Evolutionary conservation across 306 rosid genomes (phyloP), one percentile per base, ranked within the genome.

Genomic region (Sphenostylis stenocarpa): DNA sequence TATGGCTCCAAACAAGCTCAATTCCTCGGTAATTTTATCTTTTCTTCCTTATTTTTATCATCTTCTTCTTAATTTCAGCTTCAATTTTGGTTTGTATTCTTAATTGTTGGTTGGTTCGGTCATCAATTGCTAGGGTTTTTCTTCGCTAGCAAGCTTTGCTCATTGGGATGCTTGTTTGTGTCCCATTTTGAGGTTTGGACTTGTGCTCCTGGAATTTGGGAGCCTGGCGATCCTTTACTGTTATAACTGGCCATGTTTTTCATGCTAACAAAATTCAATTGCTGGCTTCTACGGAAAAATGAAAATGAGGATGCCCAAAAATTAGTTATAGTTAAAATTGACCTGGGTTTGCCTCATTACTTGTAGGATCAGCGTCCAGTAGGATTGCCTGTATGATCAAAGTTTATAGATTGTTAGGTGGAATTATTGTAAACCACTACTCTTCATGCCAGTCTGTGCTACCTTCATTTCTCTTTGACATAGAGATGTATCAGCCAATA

Each of bases 1-100:
- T 39, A 94, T 94, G 98, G 77, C 95, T 79, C 97, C 97, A 23
- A 86, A 85, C 96, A 94, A 91, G 87, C 84, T 85, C 84, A 85
- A 81, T 80, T 72, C 95, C 45, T 34, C 89, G 77, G 98, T 91
- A 91, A 84, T 78, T 84, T n/a, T 60, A 57, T 64, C 34, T 11
- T 33, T 1, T 71, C 5, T 58, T 43, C 3, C 1, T n/a, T 48
- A 48, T 6, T 48, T 48, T 48, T 3, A 24, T 55, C 20, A 10
- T 70, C 9, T 66, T 7, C 24, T 58, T 45, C 38, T 15, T 63
- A 53, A 73, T 78, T 78, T 19, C 63, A 17, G 24, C 49, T 67
- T 73, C 1, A 23, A 1, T 5, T 12, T 41, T 29, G 17, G 36
- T 56, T 36, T 60, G 2, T 67, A 19, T 5, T 28, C 49, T 52